Percentiles rank a stretch among this genome's conserved stretches.
phyloP scores from a whole-genome alignment of 305 asterid species.

The Fraxinus floribunda region DNA sequence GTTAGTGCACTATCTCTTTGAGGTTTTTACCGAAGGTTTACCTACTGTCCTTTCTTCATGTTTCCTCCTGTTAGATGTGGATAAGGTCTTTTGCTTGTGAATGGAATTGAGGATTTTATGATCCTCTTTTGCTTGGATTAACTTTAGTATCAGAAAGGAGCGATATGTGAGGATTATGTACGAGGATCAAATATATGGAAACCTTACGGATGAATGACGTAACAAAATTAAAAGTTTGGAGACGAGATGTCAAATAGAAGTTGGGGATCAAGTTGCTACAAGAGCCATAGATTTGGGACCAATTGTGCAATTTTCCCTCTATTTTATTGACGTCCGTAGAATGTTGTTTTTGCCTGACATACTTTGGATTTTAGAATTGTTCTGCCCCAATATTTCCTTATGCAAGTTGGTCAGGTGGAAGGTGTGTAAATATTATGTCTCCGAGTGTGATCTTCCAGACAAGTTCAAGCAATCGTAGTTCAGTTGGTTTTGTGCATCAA shows the following conservation, averaged over 20 bases:
- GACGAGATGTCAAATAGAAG: background rate
- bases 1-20: background rate
- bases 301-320: background rate
- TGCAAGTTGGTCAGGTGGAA: background rate
- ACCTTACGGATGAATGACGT: background rate
- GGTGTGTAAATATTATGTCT: background rate
- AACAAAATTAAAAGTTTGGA: background rate
- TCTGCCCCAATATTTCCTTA: background rate
- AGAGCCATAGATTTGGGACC: background rate
- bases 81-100: background rate
- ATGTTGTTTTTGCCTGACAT: background rate
- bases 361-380: background rate
- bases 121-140: background rate
- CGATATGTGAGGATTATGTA: background rate
- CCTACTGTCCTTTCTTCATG: background rate
- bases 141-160: background rate
- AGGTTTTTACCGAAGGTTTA: background rate
- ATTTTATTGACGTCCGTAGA: background rate
- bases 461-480: background rate
- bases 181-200: background rate
- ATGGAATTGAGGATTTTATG: background rate
- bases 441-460: background rate
- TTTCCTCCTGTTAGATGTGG: background rate
- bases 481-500: background rate
- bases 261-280: background rate